Base-by-base conservation (phyloP, 2,329 filamentous ascomycete species). In the Fusarium secorum region DNA sequence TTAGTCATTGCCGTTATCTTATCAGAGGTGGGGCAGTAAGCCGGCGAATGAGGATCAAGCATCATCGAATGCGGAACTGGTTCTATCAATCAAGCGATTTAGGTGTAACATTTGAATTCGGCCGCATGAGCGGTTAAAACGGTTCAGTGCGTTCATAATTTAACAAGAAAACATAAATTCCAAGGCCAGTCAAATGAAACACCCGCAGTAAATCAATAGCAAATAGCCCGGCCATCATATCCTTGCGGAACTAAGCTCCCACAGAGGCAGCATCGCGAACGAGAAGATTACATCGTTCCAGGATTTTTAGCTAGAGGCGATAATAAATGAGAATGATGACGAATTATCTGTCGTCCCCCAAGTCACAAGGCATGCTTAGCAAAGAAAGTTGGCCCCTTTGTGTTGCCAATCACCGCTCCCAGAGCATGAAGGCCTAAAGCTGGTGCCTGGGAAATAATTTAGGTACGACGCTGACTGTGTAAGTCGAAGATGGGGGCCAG, bases 401-500 rank as follows among this genome's bases (percentile, higher is more conserved):
- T 72, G 64, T 66, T 69, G 68, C 68, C 64, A 69, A 60, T 60
- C 68, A 56, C 53, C 20, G n/a, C 51, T 45, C 58, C 44, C 22
- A 56, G 53, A 61, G 64, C 38, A 56, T 49, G 38, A 57, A 62
- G 36, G 60, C 68, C 64, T 72, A 53, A 68, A 54, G 56, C 65
- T 66, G 68, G 53, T 72, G 69, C 65, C 69, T 72, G 56, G 60
- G 48, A 44, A 53, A 68, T 53, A 55, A 55, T 30, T 46, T 46
- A 56, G 46, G 68, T 64, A 49, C 61, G 46, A 70, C 41, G 69
- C 68, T 72, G 59, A 72, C 69, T 71, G 55, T 71, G 68, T 68
- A 72, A 70, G 60, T 68, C 60, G 32, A 60, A 53, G 45, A 63
- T 72, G 69, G 69, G 69, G 69, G 60, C 60, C 36, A 28, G 32